Evolutionary conservation across 805 yeast genomes (phyloP).

Genomic region (Candida koratica): DNA sequence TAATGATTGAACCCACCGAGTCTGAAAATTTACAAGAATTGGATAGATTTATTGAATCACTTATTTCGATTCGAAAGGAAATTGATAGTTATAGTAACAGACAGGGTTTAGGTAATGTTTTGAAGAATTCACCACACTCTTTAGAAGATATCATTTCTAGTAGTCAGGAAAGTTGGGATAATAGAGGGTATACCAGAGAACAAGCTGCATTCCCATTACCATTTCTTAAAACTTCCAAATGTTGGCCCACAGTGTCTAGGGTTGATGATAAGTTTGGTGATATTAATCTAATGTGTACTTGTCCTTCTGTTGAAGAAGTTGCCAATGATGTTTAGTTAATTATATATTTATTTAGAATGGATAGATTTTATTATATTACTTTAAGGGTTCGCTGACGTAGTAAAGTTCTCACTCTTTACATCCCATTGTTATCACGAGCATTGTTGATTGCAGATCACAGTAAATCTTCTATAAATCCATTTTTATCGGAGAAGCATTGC

Average conservation of each 20-base stretch:
- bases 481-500: too few relatives aligned
- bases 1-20: conserved; percentile 98
- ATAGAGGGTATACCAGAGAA: conserved; percentile 86
- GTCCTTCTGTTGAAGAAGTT: conserved; percentile 80
- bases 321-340: conserved; percentile 18
- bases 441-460: too few relatives aligned
- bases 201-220: conserved; percentile 90
- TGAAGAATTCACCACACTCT: conserved; percentile 92
- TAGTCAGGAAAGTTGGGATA: conserved; percentile 64
- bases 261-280: conserved; percentile 95
- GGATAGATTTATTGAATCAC: conserved; percentile 84
- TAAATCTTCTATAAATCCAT: conserved; percentile 6
- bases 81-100: conserved; percentile 69
- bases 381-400: too few relatives aligned
- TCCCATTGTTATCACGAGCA: too few relatives aligned
- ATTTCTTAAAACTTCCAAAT: conserved; percentile 68
- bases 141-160: conserved; percentile 69
- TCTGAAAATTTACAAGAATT: conserved; percentile 85
- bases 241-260: conserved; percentile 95
- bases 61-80: conserved; percentile 79
- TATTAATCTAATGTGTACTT: conserved; percentile 85
- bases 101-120: conserved; percentile 59
- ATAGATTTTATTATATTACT: too few relatives aligned
- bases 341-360: too few relatives aligned
- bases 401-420: too few relatives aligned